Percentiles rank a stretch among this genome's conserved stretches.
Evolutionary conservation across 192 early-diverging fungal genomes (phyloP).

Genomic region (Ramicandelaber brevisporus): DNA sequence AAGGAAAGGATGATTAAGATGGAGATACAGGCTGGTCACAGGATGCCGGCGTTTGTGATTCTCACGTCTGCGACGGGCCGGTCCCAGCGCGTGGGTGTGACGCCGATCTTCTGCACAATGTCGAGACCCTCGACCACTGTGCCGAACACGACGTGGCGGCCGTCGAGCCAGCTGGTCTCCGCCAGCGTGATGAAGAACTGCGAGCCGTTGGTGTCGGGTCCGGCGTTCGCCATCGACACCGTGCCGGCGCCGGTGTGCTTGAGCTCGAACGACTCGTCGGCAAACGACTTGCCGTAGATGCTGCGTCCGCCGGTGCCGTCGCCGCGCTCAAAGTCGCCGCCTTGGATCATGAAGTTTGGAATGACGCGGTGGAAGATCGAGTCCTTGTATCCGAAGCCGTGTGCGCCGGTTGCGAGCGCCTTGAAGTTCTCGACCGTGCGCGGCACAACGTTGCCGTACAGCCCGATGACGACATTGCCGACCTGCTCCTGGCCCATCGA

Average conservation of each 20-base stretch:
- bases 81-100: conserved; percentile 26
- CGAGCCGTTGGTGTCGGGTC: conserved; percentile 50
- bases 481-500: conserved; percentile 43
- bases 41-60: too few relatives aligned
- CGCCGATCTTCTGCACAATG: conserved; percentile 52
- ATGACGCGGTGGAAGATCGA: conserved; percentile 70
- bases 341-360: conserved; percentile 79
- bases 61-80: too few relatives aligned
- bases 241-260: conserved; percentile 45
- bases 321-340: conserved; percentile 51
- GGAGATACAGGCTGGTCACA: too few relatives aligned
- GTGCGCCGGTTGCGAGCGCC: conserved; percentile 21
- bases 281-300: conserved; percentile 56
- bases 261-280: conserved; percentile 51
- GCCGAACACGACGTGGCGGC: conserved; percentile 59
- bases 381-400: conserved; percentile 37
- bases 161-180: conserved; percentile 48
- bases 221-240: conserved; percentile 63
- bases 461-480: conserved; percentile 18
- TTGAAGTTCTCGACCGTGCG: conserved; percentile 90
- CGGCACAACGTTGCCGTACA: conserved; percentile 69
- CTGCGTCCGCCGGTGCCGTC: conserved; percentile 62
- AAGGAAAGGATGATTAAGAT: too few relatives aligned
- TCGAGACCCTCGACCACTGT: conserved; percentile 48
- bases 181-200: conserved; percentile 64